Evolutionary conservation across 148 eudicot species (phyloP), one percentile per base, ranked within the genome.

Genomic region (Rhododendron ferrugineum): DNA sequence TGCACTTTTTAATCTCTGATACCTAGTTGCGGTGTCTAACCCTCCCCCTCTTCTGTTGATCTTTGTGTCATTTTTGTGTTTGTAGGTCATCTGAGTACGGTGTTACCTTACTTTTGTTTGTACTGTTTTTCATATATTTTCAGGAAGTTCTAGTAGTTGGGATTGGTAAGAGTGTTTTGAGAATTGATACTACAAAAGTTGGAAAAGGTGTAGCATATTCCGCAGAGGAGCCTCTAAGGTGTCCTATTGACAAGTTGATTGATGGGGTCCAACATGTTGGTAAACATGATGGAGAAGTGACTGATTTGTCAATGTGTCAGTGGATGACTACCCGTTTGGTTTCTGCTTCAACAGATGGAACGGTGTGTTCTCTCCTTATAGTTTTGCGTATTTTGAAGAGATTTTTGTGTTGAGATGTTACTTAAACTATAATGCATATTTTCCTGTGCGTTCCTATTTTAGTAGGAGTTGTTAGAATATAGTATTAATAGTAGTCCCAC

Each of bases 291-390:
- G 98, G 95, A 52, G 98, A 95, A 81, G 96, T 97, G 88, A 95
- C 98, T 28, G 99, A 95, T 89, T 86, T 97, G 85, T 97, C 99
- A 36, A 97, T 97, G 99, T 97, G 98, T 88, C 99, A 97, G 82
- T 97, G 98, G 99, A 97, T 97, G 99, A 95, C 98, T 44, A 93
- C 99, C 23, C 98, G 98, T 80, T 90, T 97, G 88, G 99, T 94
- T 84, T 94, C 99, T 77, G 96, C 96, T 73, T 95, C 99, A 64
- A 91, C 90, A 52, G 99, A 97, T 92, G 99, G 99, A 89, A 97
- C 98, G 92, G 98, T 96, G 50, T 56, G 92, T 79, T 62, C 78
- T 89, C 11, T 78, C 32, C 23, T 62, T 46, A 83, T 20, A 62
- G 54, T 70, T 86, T 73, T 85, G 49, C 36, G 36, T 56, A 42